Conservation (phyloP, 2,329 filamentous ascomycete species). For the Talaromyces pinophilus region DNA sequence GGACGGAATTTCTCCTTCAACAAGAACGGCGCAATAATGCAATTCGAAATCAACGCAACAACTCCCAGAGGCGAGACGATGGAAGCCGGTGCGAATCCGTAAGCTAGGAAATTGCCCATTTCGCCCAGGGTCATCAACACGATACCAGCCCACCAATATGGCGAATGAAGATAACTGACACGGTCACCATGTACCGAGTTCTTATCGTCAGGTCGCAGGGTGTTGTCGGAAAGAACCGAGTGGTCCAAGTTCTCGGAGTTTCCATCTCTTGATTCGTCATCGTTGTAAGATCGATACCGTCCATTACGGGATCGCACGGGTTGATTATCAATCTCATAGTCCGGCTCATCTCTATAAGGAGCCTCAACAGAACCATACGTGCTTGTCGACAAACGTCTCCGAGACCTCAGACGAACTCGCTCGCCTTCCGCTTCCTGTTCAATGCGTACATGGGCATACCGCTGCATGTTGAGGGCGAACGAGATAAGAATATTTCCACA, state of each 20-base stretch:
- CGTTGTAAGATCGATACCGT: slow-evolving; percentile 21
- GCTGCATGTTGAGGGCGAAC: slow-evolving; percentile 91
- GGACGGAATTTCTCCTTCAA: slow-evolving; percentile 86
- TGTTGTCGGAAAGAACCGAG: slow-evolving; percentile 44
- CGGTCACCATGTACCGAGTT: slow-evolving; percentile 47
- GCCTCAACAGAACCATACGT: slow-evolving; percentile 48
- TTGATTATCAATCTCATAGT: slow-evolving; percentile 19
- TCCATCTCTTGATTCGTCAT: slow-evolving; percentile 35
- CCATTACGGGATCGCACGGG: background rate
- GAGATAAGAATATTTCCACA: slow-evolving; percentile 92
- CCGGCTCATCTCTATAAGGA: slow-evolving; percentile 24
- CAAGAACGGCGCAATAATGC: slow-evolving; percentile 90
- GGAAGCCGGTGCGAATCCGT: slow-evolving; percentile 94
- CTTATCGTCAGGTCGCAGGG: slow-evolving; percentile 23
- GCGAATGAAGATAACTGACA: slow-evolving; percentile 80
- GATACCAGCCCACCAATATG: slow-evolving; percentile 96
- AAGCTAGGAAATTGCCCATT: slow-evolving; percentile 93
- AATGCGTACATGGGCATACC: slow-evolving; percentile 88
- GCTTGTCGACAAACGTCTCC: slow-evolving; percentile 38
- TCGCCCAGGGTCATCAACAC: slow-evolving; percentile 91
- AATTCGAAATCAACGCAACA: slow-evolving; percentile 95
- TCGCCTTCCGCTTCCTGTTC: slow-evolving; percentile 67
- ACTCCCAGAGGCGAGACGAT: slow-evolving; percentile 96
- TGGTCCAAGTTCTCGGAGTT: slow-evolving; percentile 30
- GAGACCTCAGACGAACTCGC: slow-evolving; percentile 44